Percentiles rank a stretch among this genome's conserved stretches.
phyloP scores from a whole-genome alignment of 331 rosid species.

The Telfairia occidentalis region DNA sequence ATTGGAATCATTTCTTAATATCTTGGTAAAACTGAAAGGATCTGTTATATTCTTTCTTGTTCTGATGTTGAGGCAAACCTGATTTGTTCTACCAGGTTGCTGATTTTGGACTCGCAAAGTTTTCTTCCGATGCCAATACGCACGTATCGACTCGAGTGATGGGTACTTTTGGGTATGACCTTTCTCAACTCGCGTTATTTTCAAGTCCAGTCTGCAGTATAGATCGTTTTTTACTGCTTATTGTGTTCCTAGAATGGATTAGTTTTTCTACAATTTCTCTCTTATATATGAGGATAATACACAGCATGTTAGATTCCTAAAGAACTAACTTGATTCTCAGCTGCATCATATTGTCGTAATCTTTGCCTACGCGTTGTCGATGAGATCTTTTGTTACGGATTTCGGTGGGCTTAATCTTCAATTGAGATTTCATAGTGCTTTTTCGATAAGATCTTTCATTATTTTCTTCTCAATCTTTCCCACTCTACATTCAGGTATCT shows the following conservation, averaged over 20 bases:
- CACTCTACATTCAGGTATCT: constrained; percentile 24
- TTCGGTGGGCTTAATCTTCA: background rate
- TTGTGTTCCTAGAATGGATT: background rate
- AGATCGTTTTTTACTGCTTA: background rate
- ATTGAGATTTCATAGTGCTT: background rate
- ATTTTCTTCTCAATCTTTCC: background rate
- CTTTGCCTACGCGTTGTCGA: background rate
- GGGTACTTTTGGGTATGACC: constrained; percentile 47
- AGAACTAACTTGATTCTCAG: background rate
- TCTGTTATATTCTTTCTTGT: background rate
- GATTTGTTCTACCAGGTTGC: constrained; percentile 28
- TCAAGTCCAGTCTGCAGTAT: background rate
- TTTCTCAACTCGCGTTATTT: background rate
- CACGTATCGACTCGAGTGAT: constrained; percentile 45
- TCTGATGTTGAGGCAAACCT: background rate
- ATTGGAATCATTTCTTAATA: background rate
- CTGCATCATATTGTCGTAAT: background rate
- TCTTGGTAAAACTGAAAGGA: background rate
- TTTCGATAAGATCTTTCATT: background rate
- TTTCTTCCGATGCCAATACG: constrained; percentile 30
- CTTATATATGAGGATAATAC: background rate
- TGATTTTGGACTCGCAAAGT: constrained; percentile 48
- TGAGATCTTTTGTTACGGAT: background rate
- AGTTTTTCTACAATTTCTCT: background rate
- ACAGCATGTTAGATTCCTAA: background rate